These are phyloP conservation scores for Penicillium lividum DNA, from an alignment of 495 filamentous ascomycete genomes.

Conservation along the genomic window DNA sequence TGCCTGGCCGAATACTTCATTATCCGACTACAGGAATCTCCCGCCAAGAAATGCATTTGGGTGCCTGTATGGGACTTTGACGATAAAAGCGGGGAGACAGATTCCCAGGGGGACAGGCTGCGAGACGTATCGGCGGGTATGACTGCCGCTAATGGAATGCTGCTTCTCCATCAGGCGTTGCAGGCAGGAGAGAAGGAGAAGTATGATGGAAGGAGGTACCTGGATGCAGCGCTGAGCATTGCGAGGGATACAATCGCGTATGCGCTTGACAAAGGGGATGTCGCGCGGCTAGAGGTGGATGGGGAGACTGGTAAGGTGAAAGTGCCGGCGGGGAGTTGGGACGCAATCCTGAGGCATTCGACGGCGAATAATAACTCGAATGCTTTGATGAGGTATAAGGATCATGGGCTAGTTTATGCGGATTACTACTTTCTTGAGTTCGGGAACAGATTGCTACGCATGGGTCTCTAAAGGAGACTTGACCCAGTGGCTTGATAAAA, in stretches of 20 bases:
- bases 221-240: background rate
- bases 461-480: constrained; percentile 7
- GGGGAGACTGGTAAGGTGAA: background rate
- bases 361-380: constrained; percentile 45
- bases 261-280: background rate
- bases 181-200: too few relatives aligned
- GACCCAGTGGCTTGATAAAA: too few relatives aligned
- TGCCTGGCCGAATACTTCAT: constrained; percentile 41
- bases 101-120: constrained; percentile 15
- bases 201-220: constrained; percentile 1
- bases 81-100: constrained; percentile 22
- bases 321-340: constrained; percentile 4
- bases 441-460: constrained; percentile 39
- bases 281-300: background rate
- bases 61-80: constrained; percentile 49
- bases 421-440: constrained; percentile 51
- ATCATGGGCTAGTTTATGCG: constrained; percentile 50
- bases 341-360: constrained; percentile 31
- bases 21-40: background rate
- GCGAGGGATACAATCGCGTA: background rate
- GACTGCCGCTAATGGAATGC: constrained; percentile 44
- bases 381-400: constrained; percentile 33
- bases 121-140: constrained; percentile 45
- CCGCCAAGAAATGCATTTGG: constrained; percentile 16
- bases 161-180: constrained; percentile 37